Conservation (phyloP, 129 eudicot genomes). For the Chrysanthemum makinoi region DNA sequence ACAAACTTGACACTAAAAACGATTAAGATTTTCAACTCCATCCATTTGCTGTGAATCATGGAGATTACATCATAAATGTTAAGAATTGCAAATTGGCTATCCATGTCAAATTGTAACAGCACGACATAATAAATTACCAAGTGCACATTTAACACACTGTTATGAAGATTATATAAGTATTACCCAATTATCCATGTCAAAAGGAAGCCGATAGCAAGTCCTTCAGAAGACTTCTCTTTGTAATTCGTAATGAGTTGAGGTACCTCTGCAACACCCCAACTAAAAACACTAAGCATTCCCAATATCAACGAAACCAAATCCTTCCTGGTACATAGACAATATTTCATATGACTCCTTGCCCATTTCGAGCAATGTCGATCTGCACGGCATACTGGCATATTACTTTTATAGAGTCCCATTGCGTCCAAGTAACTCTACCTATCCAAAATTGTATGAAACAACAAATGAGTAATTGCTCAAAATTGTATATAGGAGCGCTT, state of each 20-base stretch:
- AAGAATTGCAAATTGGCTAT: neutral
- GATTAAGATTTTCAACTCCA: neutral
- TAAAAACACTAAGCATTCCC: constrained; percentile 58
- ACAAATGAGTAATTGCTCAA: constrained; percentile 9
- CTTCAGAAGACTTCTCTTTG: constrained; percentile 58
- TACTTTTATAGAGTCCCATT: constrained; percentile 42
- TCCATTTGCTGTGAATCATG: neutral
- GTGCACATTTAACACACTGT: neutral
- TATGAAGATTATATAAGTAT: neutral
- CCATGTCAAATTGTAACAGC: neutral
- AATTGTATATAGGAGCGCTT: neutral
- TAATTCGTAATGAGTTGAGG: constrained; percentile 72
- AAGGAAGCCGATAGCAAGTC: constrained; percentile 62
- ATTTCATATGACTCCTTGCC: constrained; percentile 52
- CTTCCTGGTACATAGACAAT: constrained; percentile 56
- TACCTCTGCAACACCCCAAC: constrained; percentile 79
- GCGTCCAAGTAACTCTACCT: constrained; percentile 22
- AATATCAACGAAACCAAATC: constrained; percentile 55
- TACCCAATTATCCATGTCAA: constrained; percentile 79
- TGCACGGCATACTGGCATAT: constrained; percentile 40
- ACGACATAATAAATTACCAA: neutral
- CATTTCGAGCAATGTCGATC: constrained; percentile 50
- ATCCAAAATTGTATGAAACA: neutral
- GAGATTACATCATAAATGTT: neutral
- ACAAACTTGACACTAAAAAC: neutral